phyloP scores from a whole-genome alignment of 495 filamentous ascomycete species.

The Sabuloglossum arenarium region DNA sequence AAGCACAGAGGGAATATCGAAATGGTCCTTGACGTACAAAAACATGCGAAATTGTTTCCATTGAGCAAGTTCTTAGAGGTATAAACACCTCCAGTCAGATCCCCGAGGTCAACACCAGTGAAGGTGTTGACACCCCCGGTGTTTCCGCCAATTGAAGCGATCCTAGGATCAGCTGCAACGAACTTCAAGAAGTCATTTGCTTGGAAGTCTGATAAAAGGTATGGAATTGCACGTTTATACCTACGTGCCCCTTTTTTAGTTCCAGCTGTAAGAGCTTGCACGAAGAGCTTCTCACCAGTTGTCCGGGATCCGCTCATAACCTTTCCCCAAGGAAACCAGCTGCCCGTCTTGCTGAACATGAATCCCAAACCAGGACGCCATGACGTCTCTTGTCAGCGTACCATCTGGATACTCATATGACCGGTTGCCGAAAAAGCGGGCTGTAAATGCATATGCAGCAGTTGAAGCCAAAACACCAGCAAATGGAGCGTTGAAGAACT shows the following conservation, averaged over 20 bases:
- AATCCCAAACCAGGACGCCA: slow-evolving; percentile 28
- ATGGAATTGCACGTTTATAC: slow-evolving; percentile 26
- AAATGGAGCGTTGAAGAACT: slow-evolving; percentile 32
- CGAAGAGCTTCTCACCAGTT: slow-evolving; percentile 36
- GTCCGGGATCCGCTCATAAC: slow-evolving; percentile 32
- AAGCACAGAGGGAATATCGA: too few species aligned
- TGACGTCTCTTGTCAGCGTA: slow-evolving; percentile 19
- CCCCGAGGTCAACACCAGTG: slow-evolving; percentile 23
- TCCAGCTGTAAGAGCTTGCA: too few species aligned
- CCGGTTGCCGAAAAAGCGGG: slow-evolving; percentile 26
- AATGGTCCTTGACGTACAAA: slow-evolving; percentile 6
- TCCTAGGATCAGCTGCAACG: slow-evolving; percentile 13
- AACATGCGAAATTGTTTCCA: slow-evolving; percentile 28
- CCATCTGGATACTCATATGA: slow-evolving; percentile 25
- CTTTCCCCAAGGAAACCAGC: slow-evolving; percentile 10
- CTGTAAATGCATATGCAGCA: slow-evolving; percentile 25
- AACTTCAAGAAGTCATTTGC: slow-evolving; percentile 10
- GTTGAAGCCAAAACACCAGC: slow-evolving; percentile 26
- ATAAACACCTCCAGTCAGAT: slow-evolving; percentile 29
- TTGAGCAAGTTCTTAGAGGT: slow-evolving; percentile 21
- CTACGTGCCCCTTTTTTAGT: too few species aligned
- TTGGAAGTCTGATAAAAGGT: slow-evolving; percentile 14
- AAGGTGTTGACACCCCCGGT: slow-evolving; percentile 33
- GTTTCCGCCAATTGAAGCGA: slow-evolving; percentile 32
- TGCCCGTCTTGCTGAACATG: slow-evolving; percentile 17